Evolutionary conservation across 257 asterid species (phyloP).

Genomic region (Capsicum rhomboideum): DNA sequence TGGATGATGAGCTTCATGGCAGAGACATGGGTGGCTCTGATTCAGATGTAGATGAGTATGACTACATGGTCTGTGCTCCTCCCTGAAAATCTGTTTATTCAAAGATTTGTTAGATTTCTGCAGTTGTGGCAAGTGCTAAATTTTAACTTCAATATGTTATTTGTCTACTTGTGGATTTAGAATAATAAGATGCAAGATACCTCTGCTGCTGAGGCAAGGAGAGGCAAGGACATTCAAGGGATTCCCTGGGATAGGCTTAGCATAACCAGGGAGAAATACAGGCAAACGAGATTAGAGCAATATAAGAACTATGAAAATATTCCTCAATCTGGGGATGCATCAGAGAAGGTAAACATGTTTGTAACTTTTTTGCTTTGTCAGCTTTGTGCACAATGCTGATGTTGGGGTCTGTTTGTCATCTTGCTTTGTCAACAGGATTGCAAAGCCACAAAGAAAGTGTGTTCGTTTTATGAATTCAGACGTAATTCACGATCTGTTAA

Average conservation of each 20-base stretch:
- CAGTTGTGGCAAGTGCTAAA: too few relatives aligned
- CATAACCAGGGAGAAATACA: too few relatives aligned
- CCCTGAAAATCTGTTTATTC: too few relatives aligned
- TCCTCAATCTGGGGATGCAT: constrained; percentile 24
- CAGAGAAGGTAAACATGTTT: constrained; percentile 24
- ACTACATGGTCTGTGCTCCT: not conserved
- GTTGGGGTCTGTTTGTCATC: not conserved
- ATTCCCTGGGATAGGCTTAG: not conserved
- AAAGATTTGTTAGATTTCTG: too few relatives aligned
- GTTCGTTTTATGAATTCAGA: constrained; percentile 49
- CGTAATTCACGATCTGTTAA: constrained; percentile 79
- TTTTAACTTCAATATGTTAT: too few relatives aligned
- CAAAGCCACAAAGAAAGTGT: constrained; percentile 55
- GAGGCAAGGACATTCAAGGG: not conserved
- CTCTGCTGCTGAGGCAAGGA: too few relatives aligned
- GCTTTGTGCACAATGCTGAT: not conserved
- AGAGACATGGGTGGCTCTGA: not conserved
- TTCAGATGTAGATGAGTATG: not conserved
- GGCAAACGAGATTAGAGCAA: too few relatives aligned
- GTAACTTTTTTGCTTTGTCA: not conserved
- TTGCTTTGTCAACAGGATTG: constrained; percentile 40
- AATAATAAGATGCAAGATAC: too few relatives aligned
- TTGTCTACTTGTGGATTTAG: too few relatives aligned
- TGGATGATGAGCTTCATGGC: not conserved
- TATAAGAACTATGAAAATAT: constrained; percentile 49